phyloP scores from a whole-genome alignment of 1,284 basidiomycete species.

The Athelia sp. region DNA sequence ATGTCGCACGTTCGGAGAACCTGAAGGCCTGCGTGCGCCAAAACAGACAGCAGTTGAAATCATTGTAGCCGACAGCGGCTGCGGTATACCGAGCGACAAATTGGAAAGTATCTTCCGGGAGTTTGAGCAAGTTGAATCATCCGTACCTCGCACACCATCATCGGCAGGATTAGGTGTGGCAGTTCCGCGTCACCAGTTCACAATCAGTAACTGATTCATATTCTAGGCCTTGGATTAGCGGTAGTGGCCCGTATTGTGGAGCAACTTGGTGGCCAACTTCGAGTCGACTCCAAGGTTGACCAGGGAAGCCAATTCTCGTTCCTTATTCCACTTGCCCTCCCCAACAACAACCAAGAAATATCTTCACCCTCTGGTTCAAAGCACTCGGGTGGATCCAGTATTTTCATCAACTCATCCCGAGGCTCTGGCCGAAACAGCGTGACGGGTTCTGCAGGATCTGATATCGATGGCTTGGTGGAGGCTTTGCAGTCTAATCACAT shows the following conservation, averaged over 20 bases:
- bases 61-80: slow-evolving; percentile 72
- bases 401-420: slow-evolving; percentile 3
- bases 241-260: slow-evolving; percentile 80
- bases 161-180: slow-evolving; percentile 46
- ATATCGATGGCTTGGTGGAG: slow-evolving; percentile 67
- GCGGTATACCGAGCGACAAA: slow-evolving; percentile 70
- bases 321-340: slow-evolving; percentile 55
- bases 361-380: not conserved
- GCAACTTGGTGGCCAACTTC: slow-evolving; percentile 75
- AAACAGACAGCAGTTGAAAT: slow-evolving; percentile 66
- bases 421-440: not conserved
- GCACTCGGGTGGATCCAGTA: slow-evolving; percentile 14
- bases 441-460: slow-evolving; percentile 18
- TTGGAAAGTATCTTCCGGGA: slow-evolving; percentile 83
- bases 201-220: not conserved
- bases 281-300: slow-evolving; percentile 69
- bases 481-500: slow-evolving; percentile 47
- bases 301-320: slow-evolving; percentile 76
- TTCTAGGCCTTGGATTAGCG: slow-evolving; percentile 69
- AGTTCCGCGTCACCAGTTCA: not conserved
- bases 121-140: slow-evolving; percentile 79
- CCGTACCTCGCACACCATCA: slow-evolving; percentile 29
- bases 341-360: slow-evolving; percentile 12
- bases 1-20: slow-evolving; percentile 52
- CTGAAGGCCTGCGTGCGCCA: slow-evolving; percentile 40